Base-by-base conservation (phyloP, 371 early-diverging fungal species). In the Zopfochytrium polystomum region DNA sequence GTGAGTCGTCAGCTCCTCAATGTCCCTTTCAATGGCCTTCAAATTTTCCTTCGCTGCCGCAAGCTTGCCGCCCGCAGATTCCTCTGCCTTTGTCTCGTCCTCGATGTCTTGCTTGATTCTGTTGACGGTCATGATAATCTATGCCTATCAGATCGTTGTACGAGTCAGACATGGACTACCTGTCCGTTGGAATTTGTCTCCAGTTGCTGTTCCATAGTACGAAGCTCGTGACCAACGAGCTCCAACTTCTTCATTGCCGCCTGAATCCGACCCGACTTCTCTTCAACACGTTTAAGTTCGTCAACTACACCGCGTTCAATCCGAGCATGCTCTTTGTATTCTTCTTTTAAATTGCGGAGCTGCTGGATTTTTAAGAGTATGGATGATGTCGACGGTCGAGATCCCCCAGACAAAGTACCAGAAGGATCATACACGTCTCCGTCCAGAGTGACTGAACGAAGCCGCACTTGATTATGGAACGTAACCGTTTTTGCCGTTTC, bases 361-460 rank as follows among this genome's bases (percentile, higher is more conserved):
- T 80, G 75, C 54, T 88, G 86, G 18, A 93, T 54, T 50, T 87
- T 85, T 1, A 82, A 63, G 7, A 96, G 80, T 22, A 91, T 76
- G n/a, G 92, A 93, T 0, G 84, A 74, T 1, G 87, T 85, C 20
- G 74, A 70, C 2, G 92, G 85, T 60, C 83, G 85, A 25, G 96
- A 89, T 3, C 99, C 99, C 59, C 99, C 99, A 9, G 95, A 91
- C 23, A 99, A 77, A 0, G 95, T 93, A 35, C 99, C 99, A 33
- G 87, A 85, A 1, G 99, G 98, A 66, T 99, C 99, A 77, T 99
- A 99, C 3, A 97, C 83, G 75, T 98, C 99, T 30, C 99, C 99
- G 50, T 99, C 99, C 0, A 90, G 62, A 0, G 99, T 99, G 4
- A 99, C 95, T 18, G 95, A 93, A 56, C 89, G 89, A 50, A 85